phyloP scores from a whole-genome alignment of 805 yeast species.

The Saccharomycopsis guyanensis region DNA sequence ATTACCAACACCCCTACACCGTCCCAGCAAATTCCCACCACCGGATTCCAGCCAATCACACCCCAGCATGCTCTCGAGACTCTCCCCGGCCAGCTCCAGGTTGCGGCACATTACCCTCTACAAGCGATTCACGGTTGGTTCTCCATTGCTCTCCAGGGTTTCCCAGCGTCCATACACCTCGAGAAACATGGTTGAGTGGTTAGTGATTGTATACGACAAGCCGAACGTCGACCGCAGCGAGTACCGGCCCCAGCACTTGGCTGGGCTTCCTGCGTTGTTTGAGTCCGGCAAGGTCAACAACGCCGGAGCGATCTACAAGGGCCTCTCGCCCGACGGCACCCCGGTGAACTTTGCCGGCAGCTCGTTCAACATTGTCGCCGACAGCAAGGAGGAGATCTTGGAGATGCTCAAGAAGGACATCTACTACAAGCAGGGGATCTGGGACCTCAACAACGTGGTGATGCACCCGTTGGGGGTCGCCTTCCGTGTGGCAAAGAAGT shows the following conservation, averaged over 20 bases:
- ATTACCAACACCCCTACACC: no score
- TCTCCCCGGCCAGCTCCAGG: no score
- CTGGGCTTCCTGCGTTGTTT: slow-evolving; percentile 37
- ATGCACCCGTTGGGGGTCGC: slow-evolving; percentile 49
- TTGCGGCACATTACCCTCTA: no score
- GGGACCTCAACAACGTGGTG: slow-evolving; percentile 63
- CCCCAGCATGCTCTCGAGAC: no score
- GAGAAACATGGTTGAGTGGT: slow-evolving; percentile 60
- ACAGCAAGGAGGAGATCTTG: slow-evolving; percentile 54
- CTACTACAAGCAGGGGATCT: slow-evolving; percentile 57
- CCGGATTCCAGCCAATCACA: no score
- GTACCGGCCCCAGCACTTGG: slow-evolving; percentile 47
- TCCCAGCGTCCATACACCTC: no score
- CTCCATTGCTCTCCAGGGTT: no score
- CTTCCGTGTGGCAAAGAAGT: slow-evolving; percentile 34
- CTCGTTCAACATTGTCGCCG: slow-evolving; percentile 54
- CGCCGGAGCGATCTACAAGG: slow-evolving; percentile 47
- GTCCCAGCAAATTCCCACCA: no score
- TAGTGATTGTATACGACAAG: slow-evolving; percentile 63
- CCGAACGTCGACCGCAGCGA: slow-evolving; percentile 52
- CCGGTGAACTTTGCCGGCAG: slow-evolving; percentile 60
- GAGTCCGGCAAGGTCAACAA: slow-evolving; percentile 38
- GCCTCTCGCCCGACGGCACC: slow-evolving; percentile 33
- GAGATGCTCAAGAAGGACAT: slow-evolving; percentile 57
- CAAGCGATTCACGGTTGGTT: no score